Evolutionary conservation across 345 rosid species (phyloP), one percentile per base, ranked within the genome.

Genomic region (Acer campestre): DNA sequence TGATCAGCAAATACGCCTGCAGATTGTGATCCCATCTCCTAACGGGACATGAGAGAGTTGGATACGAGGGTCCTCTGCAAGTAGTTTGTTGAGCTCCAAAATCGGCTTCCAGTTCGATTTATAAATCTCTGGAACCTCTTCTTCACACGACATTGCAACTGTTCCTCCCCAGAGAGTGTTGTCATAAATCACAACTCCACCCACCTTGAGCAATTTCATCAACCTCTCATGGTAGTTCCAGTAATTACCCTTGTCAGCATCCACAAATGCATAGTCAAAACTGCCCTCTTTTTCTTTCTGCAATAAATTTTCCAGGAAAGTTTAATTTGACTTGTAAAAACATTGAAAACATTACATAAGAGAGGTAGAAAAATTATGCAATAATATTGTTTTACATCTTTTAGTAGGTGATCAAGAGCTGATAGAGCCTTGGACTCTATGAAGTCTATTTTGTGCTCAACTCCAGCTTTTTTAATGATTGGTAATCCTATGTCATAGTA

Each of bases 261-360:
- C 88, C 27, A 89, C 88, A 51, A 80, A 89, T n/a, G 84, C 90
- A 70, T 77, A 89, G 48, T 89, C 90, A 25, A 76, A 89, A 20
- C 82, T 75, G 64, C 89, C 89, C 77, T 84, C 90, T 23, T 78
- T 84, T 22, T 49, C 68, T 1, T 49, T 29, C 88, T 84, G 79
- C 74, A 38, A 8, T 1, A 23, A 18, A 68, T 61, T 31, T 31
- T 23, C 63, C 25, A 66, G 16, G 53, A 20, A 20, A 76, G 38
- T 31, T 49, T 61, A 76, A 23, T 31, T 49, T 61, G 6, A 13
- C 27, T 29, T 31, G 22, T 44, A 12, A 35, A 35, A 35, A 35
- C 38, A 35, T 35, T 35, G 38, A 35, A 35, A 4, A 35, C 38
- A 35, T 35, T 35, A 35, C 38, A 35, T 35, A 4, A 31, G 35